Conservation (phyloP, 2,329 filamentous ascomycete genomes). For the Botryotinia globosa region DNA sequence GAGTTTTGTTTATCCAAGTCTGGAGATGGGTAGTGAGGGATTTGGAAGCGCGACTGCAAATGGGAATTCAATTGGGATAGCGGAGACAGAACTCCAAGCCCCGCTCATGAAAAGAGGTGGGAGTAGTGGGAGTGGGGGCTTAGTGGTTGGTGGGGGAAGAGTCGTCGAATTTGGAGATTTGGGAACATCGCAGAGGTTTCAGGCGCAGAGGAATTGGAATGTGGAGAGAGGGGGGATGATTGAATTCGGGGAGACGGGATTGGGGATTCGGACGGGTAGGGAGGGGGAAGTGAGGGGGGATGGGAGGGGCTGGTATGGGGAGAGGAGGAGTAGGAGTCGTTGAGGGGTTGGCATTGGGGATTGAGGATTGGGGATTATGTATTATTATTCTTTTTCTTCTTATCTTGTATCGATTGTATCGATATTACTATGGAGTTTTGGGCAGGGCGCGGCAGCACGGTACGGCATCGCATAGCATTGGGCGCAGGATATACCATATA, state of each 20-base stretch:
- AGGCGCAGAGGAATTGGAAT: neutral
- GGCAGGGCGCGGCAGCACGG: neutral
- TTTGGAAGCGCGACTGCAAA: neutral
- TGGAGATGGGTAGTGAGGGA: neutral
- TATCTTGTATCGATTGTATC: neutral
- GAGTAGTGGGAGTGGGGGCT: conserved; percentile 24
- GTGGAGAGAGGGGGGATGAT: neutral
- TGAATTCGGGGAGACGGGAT: neutral
- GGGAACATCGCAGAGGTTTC: neutral
- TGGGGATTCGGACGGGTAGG: neutral
- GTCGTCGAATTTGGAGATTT: conserved; percentile 34
- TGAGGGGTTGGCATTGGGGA: neutral
- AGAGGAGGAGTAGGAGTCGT: neutral
- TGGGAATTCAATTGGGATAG: neutral
- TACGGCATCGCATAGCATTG: neutral
- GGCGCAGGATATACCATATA: neutral
- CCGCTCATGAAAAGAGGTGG: conserved; percentile 23
- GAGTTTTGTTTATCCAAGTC: conserved; percentile 11
- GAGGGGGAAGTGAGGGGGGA: neutral
- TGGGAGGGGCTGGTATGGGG: conserved; percentile 6
- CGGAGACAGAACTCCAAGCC: neutral
- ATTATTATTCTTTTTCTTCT: neutral
- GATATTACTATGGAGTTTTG: neutral
- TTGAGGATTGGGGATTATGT: neutral
- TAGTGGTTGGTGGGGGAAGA: conserved; percentile 22